Evolutionary conservation across 495 filamentous ascomycete genomes (phyloP), one percentile per base, ranked within the genome.

Genomic region (Tetracladium setigerum): DNA sequence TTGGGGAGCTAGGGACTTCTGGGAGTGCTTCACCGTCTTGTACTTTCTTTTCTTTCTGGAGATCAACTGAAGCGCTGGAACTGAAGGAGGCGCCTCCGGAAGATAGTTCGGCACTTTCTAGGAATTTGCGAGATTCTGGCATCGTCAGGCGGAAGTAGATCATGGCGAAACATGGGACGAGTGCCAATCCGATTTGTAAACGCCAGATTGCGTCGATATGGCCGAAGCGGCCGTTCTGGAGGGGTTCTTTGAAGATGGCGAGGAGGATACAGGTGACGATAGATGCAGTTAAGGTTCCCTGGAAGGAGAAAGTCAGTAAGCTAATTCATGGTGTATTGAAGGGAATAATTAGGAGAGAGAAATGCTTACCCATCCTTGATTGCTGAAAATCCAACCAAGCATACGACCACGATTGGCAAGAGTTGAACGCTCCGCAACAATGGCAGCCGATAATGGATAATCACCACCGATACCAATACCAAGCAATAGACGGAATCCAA

Each of bases 201-300:
- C 85, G 75, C 86, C 86, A 90, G 79, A 90, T 86, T 70, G 84
- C 84, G 66, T 88, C 83, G 9, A 86, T 79, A n/a, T 55, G 61
- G 15, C 69, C 67, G 11, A 52, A 61, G 12, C 66, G 55, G 11
- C 80, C 73, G 8, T 62, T 59, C 39, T 66, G 51, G 1, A 89
- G 73, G 0, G 78, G 78, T 7, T 73, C 65, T 53, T 77, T 83
- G 71, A 89, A 89, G 38, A 81, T 82, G 13, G 74, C 66, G 3
- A 76, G 80, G 38, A 86, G 69, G 56, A 86, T 82, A 30, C 88
- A 63, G 48, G 83, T 79, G 47, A 88, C 69, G 30, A 89, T 71
- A 5, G 82, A 81, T 39, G 79, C 83, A 24, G 66, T 68, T 44
- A 88, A 73, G 61, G 86, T 82, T 46, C 86, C 86, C 22, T 27